These are phyloP conservation scores for Isoetes taiwanensis DNA, from an alignment of 75 land plant genomes.

Conservation along the genomic window DNA sequence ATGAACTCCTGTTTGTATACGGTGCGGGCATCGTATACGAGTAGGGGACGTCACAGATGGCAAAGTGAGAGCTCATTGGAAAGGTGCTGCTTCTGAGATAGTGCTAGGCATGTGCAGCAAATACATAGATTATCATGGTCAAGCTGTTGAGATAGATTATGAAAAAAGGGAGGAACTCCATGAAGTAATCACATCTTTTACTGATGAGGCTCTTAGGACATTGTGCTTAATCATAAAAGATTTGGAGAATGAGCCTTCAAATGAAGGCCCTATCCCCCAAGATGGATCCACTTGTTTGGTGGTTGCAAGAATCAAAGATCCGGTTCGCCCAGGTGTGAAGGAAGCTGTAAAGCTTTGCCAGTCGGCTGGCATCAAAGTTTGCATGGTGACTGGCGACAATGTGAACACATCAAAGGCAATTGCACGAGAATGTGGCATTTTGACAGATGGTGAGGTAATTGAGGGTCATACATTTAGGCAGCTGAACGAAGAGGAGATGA, in stretches of 20 bases:
- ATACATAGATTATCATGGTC: background rate
- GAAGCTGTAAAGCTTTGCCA: slow-evolving; percentile 26
- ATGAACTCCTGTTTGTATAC: too few relatives aligned
- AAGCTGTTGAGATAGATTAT: background rate
- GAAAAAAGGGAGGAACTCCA: background rate
- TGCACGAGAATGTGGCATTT: slow-evolving; percentile 8
- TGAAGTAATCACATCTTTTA: background rate
- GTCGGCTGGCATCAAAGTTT: background rate
- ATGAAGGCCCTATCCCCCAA: background rate
- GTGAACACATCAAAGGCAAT: background rate
- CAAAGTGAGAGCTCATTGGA: slow-evolving; percentile 1
- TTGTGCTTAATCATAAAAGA: background rate
- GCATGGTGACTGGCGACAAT: slow-evolving; percentile 3
- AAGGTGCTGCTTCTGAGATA: slow-evolving; percentile 19
- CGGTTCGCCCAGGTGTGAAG: slow-evolving; percentile 91
- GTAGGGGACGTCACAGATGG: slow-evolving; percentile 24
- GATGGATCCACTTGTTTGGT: slow-evolving; percentile 57
- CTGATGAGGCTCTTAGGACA: background rate
- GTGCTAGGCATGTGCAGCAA: slow-evolving; percentile 6
- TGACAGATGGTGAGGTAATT: background rate
- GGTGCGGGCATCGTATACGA: too few relatives aligned
- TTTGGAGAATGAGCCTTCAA: slow-evolving; percentile 9
- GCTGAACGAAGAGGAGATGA: background rate
- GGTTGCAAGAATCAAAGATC: slow-evolving; percentile 92
- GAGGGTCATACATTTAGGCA: background rate